Evolutionary conservation across 257 asterid species (phyloP).

Genomic region (Paraleonurus japonicus): DNA sequence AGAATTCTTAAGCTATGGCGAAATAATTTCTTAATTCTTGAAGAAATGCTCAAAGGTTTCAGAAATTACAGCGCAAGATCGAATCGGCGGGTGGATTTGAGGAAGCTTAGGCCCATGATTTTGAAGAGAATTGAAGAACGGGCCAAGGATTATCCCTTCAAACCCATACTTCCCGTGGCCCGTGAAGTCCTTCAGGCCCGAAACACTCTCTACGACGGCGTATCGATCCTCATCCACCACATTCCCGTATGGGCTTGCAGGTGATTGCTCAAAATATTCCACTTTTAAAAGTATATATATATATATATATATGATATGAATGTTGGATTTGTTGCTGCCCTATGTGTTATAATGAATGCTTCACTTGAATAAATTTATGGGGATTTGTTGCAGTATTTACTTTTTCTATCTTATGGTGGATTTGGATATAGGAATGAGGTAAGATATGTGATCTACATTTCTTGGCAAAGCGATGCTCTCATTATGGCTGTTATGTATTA

Average conservation of each 20-base stretch:
- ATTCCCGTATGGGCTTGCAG: constrained; percentile 84
- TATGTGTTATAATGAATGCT: background rate
- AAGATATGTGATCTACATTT: background rate
- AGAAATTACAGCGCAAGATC: constrained; percentile 48
- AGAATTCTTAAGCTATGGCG: constrained; percentile 19
- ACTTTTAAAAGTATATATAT: background rate
- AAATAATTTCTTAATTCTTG: constrained; percentile 19
- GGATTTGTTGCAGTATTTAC: background rate
- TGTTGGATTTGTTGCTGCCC: background rate
- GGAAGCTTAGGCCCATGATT: constrained; percentile 76
- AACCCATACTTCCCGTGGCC: constrained; percentile 62
- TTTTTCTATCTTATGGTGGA: background rate
- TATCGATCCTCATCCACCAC: constrained; percentile 58
- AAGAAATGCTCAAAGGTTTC: constrained; percentile 26
- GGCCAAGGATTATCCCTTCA: constrained; percentile 64
- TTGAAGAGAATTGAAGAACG: constrained; percentile 75
- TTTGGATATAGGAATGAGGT: background rate
- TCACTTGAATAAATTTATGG: background rate
- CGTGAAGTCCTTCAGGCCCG: constrained; percentile 61
- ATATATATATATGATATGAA: background rate
- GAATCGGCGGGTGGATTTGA: constrained; percentile 36
- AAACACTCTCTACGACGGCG: constrained; percentile 60
- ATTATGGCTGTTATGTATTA: background rate
- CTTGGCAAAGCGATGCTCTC: background rate
- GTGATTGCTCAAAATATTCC: constrained; percentile 40